Base-by-base conservation (phyloP, 805 yeast genomes). In the Debaryomyces maramus region DNA sequence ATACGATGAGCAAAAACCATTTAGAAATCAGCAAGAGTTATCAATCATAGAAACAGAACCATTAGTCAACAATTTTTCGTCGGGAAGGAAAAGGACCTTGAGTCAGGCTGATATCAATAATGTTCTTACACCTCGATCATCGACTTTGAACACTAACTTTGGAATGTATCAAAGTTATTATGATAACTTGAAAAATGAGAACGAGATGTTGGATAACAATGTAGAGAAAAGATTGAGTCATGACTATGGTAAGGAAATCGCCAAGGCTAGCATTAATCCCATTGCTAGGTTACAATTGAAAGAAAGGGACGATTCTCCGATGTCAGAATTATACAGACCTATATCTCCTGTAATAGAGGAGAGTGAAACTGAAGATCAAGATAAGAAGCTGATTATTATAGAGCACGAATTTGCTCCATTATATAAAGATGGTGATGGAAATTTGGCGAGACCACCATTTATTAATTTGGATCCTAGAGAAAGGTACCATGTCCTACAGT, bases 401-500 rank as follows among this genome's bases (percentile, higher is more conserved):
- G 66, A 62, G 29, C 61, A 58, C 27, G 68, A 61, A 23, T 59
- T 56, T 44, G 64, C 67, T 2, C 63, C 67, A 4, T 40, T 59
- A 18, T 68, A 69, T 43, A 47, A 54, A 9, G 73, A 70, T 41
- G 59, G 53, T 5, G 55, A 61, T 1, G 74, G 74, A 8, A 61
- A 65, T 32, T 45, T 65, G 35, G 68, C 63, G 3, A 54, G 75
- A 33, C 75, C 75, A 0, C 73, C 75, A 5, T 67, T 70, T 46
- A 70, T 70, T 29, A 67, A 66, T 33, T 55, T 69, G 33, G 74
- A 68, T 41, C 75, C 75, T 1, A 44, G 65, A 24, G 75, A 70
- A 45, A 51, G 75, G 19, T 65, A 70, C 43, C 68, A 67, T 10
- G 54, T 70, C 40, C 48, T 70, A 21, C 73, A 67, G 45, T 47